These are phyloP conservation scores for Colletotrichum sp. DNA, from an alignment of 2,329 filamentous ascomycete species.

Conservation along the genomic window DNA sequence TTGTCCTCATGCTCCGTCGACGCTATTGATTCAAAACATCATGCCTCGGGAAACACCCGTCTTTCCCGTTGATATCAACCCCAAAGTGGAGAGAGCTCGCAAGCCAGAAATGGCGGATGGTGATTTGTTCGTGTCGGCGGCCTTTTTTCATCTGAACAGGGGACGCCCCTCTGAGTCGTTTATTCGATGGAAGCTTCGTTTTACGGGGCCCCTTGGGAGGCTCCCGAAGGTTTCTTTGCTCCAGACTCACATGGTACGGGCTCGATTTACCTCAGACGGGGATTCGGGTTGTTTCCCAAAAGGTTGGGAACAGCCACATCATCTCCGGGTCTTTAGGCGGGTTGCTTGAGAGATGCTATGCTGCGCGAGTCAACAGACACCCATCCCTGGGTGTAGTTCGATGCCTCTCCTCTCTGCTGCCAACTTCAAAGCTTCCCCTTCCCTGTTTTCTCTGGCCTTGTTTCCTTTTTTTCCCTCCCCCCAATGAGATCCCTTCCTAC, in stretches of 20 bases:
- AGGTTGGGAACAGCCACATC: neutral
- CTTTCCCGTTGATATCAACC: neutral
- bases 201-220: neutral
- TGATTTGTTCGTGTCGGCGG: neutral
- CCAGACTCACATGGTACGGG: neutral
- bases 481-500: neutral
- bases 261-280: neutral
- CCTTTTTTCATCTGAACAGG: neutral
- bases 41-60: neutral
- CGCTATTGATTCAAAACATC: neutral
- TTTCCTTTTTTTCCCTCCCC: neutral
- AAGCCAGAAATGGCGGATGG: neutral
- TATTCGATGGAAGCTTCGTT: neutral
- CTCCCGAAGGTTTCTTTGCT: neutral
- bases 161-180: neutral
- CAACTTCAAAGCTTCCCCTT: neutral
- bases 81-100: neutral
- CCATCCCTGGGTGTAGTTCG: neutral
- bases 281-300: neutral
- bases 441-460: conserved; percentile 1
- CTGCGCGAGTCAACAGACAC: neutral
- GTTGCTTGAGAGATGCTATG: neutral
- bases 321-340: neutral
- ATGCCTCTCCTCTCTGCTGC: neutral
- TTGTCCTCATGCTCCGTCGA: neutral